Evolutionary conservation across 495 filamentous ascomycete genomes (phyloP).

Genomic region (Pseudevernia furfuracea): DNA sequence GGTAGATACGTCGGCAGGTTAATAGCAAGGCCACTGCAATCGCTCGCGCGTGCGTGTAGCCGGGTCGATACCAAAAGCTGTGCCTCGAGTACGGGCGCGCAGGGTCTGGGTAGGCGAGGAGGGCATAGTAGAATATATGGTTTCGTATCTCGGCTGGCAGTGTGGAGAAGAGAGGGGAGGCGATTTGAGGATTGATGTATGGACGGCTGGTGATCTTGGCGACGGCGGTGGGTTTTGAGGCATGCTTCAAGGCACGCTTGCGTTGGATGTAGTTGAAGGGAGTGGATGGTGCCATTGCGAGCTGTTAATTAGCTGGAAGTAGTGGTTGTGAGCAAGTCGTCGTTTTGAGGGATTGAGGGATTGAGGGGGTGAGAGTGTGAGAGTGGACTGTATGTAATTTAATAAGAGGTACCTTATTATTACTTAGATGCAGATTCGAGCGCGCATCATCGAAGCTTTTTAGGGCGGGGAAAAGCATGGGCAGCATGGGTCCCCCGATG

Average conservation of each 20-base stretch:
- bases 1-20: constrained; percentile 30
- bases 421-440: too few species aligned
- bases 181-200: constrained; percentile 19
- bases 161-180: constrained; percentile 29
- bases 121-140: constrained; percentile 28
- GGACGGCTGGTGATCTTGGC: constrained; percentile 6
- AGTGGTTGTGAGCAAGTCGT: background rate
- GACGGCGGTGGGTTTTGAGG: constrained; percentile 9
- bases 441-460: too few species aligned
- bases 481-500: too few species aligned
- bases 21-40: constrained; percentile 25
- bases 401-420: too few species aligned
- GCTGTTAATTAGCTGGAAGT: background rate
- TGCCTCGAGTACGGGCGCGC: constrained; percentile 19
- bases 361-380: too few species aligned
- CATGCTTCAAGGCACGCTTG: constrained; percentile 6
- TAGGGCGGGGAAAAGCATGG: too few species aligned
- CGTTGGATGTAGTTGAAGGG: constrained; percentile 10
- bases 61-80: constrained; percentile 30
- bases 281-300: background rate
- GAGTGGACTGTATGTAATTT: too few species aligned
- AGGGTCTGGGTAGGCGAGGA: constrained; percentile 26
- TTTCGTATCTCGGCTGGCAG: constrained; percentile 31
- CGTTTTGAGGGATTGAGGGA: background rate
- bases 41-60: constrained; percentile 21